phyloP scores from a whole-genome alignment of 169 alveolate genomes.

The Blepharisma undulans region DNA sequence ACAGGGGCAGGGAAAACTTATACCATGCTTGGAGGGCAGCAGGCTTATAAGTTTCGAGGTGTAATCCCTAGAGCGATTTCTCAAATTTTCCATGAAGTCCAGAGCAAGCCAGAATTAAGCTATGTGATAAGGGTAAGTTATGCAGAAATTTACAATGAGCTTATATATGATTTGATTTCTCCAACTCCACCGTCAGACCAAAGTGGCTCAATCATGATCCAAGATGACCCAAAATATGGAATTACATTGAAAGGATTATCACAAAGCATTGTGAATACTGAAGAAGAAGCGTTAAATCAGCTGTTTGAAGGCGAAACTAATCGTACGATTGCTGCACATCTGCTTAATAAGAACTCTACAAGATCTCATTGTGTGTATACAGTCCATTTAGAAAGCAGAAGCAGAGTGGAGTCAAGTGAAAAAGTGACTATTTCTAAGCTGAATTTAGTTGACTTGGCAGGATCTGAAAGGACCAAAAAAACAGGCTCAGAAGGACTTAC shows the following conservation, averaged over 20 bases:
- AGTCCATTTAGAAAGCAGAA: constrained; percentile 88
- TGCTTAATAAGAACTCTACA: constrained; percentile 87
- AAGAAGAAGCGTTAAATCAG: constrained; percentile 85
- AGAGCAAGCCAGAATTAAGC: constrained; percentile 76
- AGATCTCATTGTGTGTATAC: constrained; percentile 93
- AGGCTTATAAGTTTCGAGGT: constrained; percentile 90
- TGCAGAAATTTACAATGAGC: constrained; percentile 91
- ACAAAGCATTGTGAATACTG: constrained; percentile 61
- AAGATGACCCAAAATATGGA: constrained; percentile 78
- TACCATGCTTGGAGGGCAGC: constrained; percentile 86
- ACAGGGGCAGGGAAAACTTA: constrained; percentile 95
- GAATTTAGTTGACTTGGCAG: constrained; percentile 94
- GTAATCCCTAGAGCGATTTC: constrained; percentile 91
- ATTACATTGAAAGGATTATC: constrained; percentile 72
- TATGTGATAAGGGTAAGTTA: constrained; percentile 82
- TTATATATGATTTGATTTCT: constrained; percentile 86
- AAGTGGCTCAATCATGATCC: constrained; percentile 75
- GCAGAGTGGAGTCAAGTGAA: constrained; percentile 86
- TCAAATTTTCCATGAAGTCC: constrained; percentile 74
- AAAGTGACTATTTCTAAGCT: constrained; percentile 85
- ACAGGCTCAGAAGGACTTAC: constrained; percentile 91
- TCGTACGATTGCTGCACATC: constrained; percentile 89
- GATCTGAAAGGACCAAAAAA: constrained; percentile 92
- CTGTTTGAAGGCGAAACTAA: constrained; percentile 89
- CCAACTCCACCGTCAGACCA: constrained; percentile 64